These are phyloP conservation scores for Solanum chmielewskii DNA, from an alignment of 257 asterid genomes.

Conservation along the genomic window DNA sequence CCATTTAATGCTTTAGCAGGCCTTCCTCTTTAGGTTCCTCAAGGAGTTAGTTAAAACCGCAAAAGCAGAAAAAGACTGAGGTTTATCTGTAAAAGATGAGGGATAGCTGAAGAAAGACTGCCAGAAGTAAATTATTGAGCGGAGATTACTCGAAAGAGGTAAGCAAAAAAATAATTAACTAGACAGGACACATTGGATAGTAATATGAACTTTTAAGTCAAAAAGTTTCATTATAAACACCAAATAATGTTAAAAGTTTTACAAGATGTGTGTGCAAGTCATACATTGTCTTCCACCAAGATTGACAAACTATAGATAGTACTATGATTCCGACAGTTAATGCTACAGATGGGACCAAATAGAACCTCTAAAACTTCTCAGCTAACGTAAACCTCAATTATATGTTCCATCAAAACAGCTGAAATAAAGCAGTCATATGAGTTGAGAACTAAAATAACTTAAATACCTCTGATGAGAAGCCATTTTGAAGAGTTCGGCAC, in stretches of 20 bases:
- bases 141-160: background rate
- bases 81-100: background rate
- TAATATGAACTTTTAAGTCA: background rate
- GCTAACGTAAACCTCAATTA: background rate
- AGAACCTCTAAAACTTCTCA: background rate
- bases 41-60: background rate
- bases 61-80: background rate
- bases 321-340: background rate
- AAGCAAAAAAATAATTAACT: background rate
- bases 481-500: conserved; percentile 41
- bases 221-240: background rate
- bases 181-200: background rate
- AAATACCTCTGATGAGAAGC: conserved; percentile 52
- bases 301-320: background rate
- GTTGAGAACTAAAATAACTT: background rate
- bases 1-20: background rate
- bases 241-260: background rate
- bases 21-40: background rate
- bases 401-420: background rate
- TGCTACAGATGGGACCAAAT: background rate
- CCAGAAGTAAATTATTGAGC: background rate
- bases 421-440: background rate
- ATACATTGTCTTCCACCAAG: background rate
- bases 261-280: background rate
- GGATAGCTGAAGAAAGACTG: background rate